Evolutionary conservation across 2,329 filamentous ascomycete genomes (phyloP), one percentile per base, ranked within the genome.

Genomic region (Aureobasidium sp.): DNA sequence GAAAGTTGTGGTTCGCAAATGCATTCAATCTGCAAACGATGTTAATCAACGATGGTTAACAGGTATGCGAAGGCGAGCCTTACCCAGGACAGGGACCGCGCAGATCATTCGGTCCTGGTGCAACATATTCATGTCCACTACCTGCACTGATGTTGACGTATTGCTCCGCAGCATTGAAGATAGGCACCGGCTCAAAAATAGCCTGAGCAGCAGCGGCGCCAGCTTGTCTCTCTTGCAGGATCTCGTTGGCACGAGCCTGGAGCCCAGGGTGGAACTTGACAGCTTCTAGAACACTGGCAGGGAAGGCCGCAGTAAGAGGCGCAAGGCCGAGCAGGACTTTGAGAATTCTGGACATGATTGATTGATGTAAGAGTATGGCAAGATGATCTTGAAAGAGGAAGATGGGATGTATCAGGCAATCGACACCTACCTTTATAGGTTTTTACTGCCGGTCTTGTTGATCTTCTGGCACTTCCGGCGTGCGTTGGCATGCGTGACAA

Each of bases 1-100:
- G 66, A 45, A 76, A 76, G 36, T 67, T 31, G 67, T 81, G 75
- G 63, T 77, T 77, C 47, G 75, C 75, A 47, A 74, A 56, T 15
- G 74, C 74, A 56, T 78, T 77, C 47, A 54, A 54, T 23, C 50
- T 54, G 18, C 1, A 38, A 7, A 54, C 50, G 20, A 54, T 38
- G 50, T 54, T 27, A 54, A 15, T 7, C 36, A 3, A 54, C n/a
- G 11, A 38, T 3, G 31, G n/a, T 20, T 75, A 25, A 16, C 3
- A 25, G 38, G 31, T 9, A 54, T 51, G n/a, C 3, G 20, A n/a
- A 54, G 16, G 13, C 18, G 50, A 38, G 50, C 31, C 50, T 54
- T 54, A 66, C 23, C 76, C 76, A 11, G 75, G 75, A 51, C 76
- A 78, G 45, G 69, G 70, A 40, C 76, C 75, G 59, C 75, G 68